Conservation (phyloP, 345 rosid genomes). For the Heritiera littoralis region DNA sequence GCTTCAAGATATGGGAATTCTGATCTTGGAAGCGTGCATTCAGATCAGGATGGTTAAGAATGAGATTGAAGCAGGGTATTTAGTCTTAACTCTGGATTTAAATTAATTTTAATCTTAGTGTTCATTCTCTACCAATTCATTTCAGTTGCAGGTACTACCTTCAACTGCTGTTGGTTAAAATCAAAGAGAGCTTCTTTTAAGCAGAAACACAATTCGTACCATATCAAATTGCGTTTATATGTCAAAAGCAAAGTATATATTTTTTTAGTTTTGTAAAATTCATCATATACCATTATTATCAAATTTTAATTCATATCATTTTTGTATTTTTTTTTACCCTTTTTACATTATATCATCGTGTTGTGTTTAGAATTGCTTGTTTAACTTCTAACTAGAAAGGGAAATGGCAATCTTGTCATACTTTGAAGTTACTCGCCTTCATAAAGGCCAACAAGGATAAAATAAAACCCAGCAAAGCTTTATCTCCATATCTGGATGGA, state of each 20-base stretch:
- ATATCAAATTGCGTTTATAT: no score
- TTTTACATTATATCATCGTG: no score
- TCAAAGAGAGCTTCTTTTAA: background rate
- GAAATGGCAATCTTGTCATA: background rate
- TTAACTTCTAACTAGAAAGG: background rate
- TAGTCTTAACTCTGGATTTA: conserved; percentile 1
- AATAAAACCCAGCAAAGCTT: no score
- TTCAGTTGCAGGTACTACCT: background rate
- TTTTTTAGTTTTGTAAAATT: no score
- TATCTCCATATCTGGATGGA: no score
- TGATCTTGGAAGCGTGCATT: conserved; percentile 30
- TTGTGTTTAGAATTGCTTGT: no score
- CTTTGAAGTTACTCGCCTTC: background rate
- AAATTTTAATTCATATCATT: no score
- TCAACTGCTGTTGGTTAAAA: background rate
- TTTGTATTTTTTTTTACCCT: no score
- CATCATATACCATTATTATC: no score
- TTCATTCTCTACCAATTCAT: background rate
- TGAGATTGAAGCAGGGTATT: conserved; percentile 22
- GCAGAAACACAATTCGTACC: no score
- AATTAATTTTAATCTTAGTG: background rate
- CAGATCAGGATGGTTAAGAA: conserved; percentile 28
- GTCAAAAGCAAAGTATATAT: no score
- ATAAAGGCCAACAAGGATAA: no score
- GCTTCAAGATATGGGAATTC: conserved; percentile 56